Evolutionary conservation across 1,284 basidiomycete species (phyloP).

Genomic region (Cutaneotrichosporon arboriforme): DNA sequence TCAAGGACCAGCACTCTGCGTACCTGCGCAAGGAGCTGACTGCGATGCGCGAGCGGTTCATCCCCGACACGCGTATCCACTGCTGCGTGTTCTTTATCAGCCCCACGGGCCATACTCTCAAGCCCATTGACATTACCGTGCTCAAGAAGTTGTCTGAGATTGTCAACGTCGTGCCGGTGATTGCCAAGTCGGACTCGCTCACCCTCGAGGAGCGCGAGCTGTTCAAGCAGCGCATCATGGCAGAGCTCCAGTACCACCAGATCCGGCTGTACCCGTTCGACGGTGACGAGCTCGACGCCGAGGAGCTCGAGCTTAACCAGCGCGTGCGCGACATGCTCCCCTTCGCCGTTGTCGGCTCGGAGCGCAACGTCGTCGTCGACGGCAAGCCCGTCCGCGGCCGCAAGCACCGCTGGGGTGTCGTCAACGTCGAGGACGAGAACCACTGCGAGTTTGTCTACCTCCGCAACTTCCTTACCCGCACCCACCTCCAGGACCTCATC

Average conservation of each 20-base stretch:
- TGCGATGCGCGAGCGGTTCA: conserved; percentile 96
- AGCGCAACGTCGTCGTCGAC: conserved; percentile 87
- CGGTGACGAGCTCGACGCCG: conserved; percentile 86
- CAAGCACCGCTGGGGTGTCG: conserved; percentile 96
- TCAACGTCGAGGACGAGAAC: conserved; percentile 92
- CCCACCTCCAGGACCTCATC: conserved; percentile 92
- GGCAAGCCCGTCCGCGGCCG: conserved; percentile 92
- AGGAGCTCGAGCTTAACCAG: conserved; percentile 82
- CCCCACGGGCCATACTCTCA: conserved; percentile 87
- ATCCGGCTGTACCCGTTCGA: conserved; percentile 97
- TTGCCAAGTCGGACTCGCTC: conserved; percentile 95
- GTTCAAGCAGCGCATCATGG: conserved; percentile 94
- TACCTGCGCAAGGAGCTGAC: conserved; percentile 99
- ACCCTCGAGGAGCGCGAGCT: conserved; percentile 85
- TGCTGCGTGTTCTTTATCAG: conserved; percentile 98
- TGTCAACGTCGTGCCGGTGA: conserved; percentile 97
- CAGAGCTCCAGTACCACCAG: conserved; percentile 85
- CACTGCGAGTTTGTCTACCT: conserved; percentile 99
- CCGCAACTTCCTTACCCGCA: conserved; percentile 89
- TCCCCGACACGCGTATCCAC: conserved; percentile 96
- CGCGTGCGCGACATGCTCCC: conserved; percentile 89
- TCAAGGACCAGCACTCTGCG: conserved; percentile 90
- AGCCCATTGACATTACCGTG: conserved; percentile 92
- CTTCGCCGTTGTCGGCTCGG: conserved; percentile 94
- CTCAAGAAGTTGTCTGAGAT: conserved; percentile 99